Evolutionary conservation across 371 early-diverging fungal species (phyloP).

Genomic region (Haplosporangium sp.): DNA sequence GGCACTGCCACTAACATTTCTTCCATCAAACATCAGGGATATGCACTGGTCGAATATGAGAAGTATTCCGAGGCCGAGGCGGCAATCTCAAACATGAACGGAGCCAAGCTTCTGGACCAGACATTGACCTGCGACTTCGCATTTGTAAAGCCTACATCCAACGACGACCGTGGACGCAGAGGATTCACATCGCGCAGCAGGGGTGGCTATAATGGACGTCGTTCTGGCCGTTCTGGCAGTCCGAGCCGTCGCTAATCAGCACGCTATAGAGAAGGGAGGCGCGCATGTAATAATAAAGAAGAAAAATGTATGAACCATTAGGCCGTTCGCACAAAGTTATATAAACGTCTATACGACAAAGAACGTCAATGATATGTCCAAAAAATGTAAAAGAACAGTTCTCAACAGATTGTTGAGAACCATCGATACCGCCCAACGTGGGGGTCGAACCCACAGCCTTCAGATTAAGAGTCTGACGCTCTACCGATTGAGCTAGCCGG

Average conservation of each 20-base stretch:
- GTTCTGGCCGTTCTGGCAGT: conserved; percentile 47
- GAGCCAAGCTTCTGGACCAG: conserved; percentile 77
- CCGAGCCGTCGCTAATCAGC: conserved; percentile 37
- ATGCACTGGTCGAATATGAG: conserved; percentile 92
- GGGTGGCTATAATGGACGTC: conserved; percentile 45
- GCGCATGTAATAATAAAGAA: not conserved
- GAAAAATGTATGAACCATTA: no score
- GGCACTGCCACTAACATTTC: no score
- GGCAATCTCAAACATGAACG: conserved; percentile 81
- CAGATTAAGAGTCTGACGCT: conserved; percentile 91
- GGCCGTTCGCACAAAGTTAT: no score
- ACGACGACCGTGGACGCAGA: conserved; percentile 48
- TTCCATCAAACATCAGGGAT: conserved; percentile 67
- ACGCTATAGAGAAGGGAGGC: not conserved
- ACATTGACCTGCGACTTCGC: conserved; percentile 86
- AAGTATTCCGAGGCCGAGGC: conserved; percentile 83
- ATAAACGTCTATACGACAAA: no score
- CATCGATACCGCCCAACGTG: no score
- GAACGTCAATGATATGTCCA: no score
- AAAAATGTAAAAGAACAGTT: no score
- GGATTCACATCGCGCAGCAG: conserved; percentile 46
- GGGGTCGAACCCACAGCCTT: conserved; percentile 93
- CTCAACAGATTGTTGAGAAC: no score
- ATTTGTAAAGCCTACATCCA: conserved; percentile 67
- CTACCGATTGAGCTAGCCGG: conserved; percentile 95